Evolutionary conservation across 495 filamentous ascomycete species (phyloP), one percentile per base, ranked within the genome.

Genomic region (Terfezia claveryi): DNA sequence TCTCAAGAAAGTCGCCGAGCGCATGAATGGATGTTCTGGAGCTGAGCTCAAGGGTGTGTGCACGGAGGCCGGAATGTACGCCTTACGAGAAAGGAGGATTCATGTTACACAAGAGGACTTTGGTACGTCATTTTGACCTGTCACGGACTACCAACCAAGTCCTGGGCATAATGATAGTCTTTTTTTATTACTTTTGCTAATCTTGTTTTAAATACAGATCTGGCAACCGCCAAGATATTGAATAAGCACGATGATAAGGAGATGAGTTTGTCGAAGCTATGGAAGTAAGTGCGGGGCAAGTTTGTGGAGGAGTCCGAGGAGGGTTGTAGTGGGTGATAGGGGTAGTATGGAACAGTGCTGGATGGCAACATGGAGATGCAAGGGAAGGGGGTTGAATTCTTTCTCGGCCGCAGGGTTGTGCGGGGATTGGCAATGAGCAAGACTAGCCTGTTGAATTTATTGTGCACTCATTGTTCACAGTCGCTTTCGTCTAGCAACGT

Each of bases 161-260:
- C n/a, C 14, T 27, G 12, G 27, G n/a, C 32, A 32, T 44, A 20
- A 20, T n/a, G 10, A 16, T 50, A 38, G 9, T 49, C 8, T 54
- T 37, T 16, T 9, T 38, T 46, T 38, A 16, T 23, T 37, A 10
- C 32, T 56, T 32, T 32, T 32, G 27, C 27, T 32, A 32, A 32
- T 32, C 27, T 32, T 32, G 4, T 23, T 51, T 49, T 4, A 36
- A 23, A 52, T 32, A 32, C 23, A 66, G 63, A 99, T 68, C 74
- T 99, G 59, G 91, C 91, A 27, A 96, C 92, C 4, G 91, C 91
- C 64, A 99, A 99, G 83, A 89, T 99, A 52, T 78, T 99, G 65
- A 96, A 96, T 75, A 96, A 95, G 75, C 91, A 99, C 67, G 91
- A 99, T 63, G 91, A 99, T 68, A 99, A 96, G 75, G 87, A 94